Base-by-base conservation (phyloP, 495 filamentous ascomycete species). In the Symbiotaphrina buchneri region DNA sequence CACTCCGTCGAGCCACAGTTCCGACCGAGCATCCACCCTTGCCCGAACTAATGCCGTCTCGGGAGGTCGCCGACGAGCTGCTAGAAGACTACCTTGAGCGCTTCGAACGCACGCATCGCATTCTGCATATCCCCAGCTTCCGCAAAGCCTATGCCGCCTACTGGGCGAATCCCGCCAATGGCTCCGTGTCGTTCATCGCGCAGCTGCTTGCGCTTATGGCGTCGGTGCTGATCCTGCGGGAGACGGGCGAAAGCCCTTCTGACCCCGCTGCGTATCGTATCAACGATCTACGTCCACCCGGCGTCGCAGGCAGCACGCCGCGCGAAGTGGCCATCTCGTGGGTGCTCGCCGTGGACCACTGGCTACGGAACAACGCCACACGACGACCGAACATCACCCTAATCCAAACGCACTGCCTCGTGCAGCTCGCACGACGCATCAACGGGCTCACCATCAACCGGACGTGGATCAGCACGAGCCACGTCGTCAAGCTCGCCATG, bases 61-160 rank as follows among this genome's bases (percentile, higher is more conserved):
- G 52, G 15, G 47, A 52, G 19, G 32, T 65, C 2, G 52, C 60
- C 3, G 66, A 76, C 37, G 35, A 47, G 21, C 49, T 71, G 33
- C 46, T 62, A n/a, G 38, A 48, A 6, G 32, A 61, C 2, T 76
- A 76, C 46, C 54, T 72, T 21, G 44, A 49, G 2, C 61, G 53
- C 3, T 65, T 67, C 28, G 71, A 76, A 41, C 60, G 56, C 0
- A 59, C 52, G 2, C 53, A 61, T 38, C 54, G 68, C 10, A 59
- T 74, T 20, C 34, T 74, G 7, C 71, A 74, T 34, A 39, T 58
- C 2, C 66, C 66, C 8, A 63, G 48, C 0, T 74, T 74, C 32
- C 44, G 54, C 37, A 38, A 44, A 10, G 56, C 68, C 21, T 71
- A 72, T 44, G 46, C 48, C 13, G 44, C 34, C 3, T 63, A 56